Evolutionary conservation across 345 rosid genomes (phyloP).

Genomic region (Acer campestre): DNA sequence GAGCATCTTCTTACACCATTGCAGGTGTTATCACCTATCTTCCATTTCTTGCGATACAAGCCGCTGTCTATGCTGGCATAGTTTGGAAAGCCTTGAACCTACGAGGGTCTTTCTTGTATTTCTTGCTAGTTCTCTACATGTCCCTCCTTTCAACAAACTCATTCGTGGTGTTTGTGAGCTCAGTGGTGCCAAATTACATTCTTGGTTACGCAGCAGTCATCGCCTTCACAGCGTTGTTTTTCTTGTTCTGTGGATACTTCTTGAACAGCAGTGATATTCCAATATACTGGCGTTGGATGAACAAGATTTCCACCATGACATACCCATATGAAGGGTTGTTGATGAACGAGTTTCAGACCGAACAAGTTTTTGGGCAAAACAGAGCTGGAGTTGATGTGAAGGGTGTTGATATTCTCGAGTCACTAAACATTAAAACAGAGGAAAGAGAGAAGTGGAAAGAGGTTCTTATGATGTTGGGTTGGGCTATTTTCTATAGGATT

Average conservation of each 20-base stretch:
- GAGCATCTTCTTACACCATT: slow-evolving; percentile 68
- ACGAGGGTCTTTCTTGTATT: slow-evolving; percentile 50
- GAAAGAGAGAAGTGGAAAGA: slow-evolving; percentile 50
- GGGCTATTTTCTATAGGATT: slow-evolving; percentile 63
- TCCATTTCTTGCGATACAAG: slow-evolving; percentile 59
- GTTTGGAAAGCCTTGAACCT: slow-evolving; percentile 59
- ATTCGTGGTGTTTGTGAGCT: slow-evolving; percentile 70
- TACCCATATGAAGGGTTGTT: slow-evolving; percentile 68
- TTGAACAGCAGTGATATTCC: slow-evolving; percentile 56
- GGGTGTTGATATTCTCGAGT: slow-evolving; percentile 37
- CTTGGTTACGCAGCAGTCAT: slow-evolving; percentile 68
- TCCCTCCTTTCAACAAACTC: slow-evolving; percentile 74
- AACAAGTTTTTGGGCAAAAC: slow-evolving; percentile 14
- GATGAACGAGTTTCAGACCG: slow-evolving; percentile 64
- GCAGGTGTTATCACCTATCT: slow-evolving; percentile 65
- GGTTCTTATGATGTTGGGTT: slow-evolving; percentile 52
- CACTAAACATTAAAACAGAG: slow-evolving; percentile 30
- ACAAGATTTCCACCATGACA: slow-evolving; percentile 68
- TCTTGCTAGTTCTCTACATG: slow-evolving; percentile 54
- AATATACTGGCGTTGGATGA: slow-evolving; percentile 63
- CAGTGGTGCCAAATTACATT: slow-evolving; percentile 67
- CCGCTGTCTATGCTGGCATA: slow-evolving; percentile 53
- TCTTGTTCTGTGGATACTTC: slow-evolving; percentile 74
- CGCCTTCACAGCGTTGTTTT: slow-evolving; percentile 67
- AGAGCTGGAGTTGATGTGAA: background rate